A percentile compares a stretch with the other conserved stretches of the same genome.
Evolutionary conservation across 2,329 filamentous ascomycete genomes (phyloP).

Genomic region (Colletotrichum orchidophilum): DNA sequence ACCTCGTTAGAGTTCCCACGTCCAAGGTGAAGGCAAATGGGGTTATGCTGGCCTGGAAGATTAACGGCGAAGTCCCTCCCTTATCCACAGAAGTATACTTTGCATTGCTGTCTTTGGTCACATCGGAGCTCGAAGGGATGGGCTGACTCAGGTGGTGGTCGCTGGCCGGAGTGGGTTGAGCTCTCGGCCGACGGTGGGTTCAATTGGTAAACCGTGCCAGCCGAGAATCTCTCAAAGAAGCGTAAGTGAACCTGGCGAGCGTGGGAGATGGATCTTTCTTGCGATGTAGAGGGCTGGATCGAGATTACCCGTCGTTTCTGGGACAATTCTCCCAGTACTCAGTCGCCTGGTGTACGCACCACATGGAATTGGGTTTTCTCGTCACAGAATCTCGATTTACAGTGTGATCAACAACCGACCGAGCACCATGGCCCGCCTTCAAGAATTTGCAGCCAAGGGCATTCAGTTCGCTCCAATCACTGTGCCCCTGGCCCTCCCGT

Average conservation of each 20-base stretch:
- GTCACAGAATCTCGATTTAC: constrained; percentile 69
- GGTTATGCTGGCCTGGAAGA: constrained; percentile 75
- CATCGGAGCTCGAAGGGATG: constrained; percentile 68
- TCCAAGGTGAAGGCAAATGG: constrained; percentile 74
- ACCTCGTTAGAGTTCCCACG: constrained; percentile 72
- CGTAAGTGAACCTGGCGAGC: constrained; percentile 71
- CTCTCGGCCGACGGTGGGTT: constrained; percentile 70
- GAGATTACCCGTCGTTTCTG: constrained; percentile 68
- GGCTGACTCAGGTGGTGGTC: constrained; percentile 65
- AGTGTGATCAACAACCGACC: constrained; percentile 66
- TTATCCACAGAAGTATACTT: constrained; percentile 73
- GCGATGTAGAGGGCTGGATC: constrained; percentile 69
- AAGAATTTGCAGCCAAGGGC: constrained; percentile 58
- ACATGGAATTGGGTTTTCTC: constrained; percentile 73
- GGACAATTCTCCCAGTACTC: constrained; percentile 71
- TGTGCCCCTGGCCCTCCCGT: constrained; percentile 57
- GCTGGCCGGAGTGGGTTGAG: constrained; percentile 71
- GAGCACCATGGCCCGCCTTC: constrained; percentile 58
- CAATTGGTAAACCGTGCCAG: constrained; percentile 71
- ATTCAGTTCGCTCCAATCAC: constrained; percentile 63
- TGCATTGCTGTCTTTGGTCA: constrained; percentile 72
- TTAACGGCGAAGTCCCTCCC: constrained; percentile 73
- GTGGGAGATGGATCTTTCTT: constrained; percentile 71
- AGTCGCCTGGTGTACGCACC: constrained; percentile 62
- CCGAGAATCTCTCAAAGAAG: constrained; percentile 69